A percentile compares a stretch with the other conserved stretches of the same genome.
These are phyloP conservation scores for Cladochytrium replicatum DNA, from an alignment of 192 early-diverging fungal species.

Conservation along the genomic window DNA sequence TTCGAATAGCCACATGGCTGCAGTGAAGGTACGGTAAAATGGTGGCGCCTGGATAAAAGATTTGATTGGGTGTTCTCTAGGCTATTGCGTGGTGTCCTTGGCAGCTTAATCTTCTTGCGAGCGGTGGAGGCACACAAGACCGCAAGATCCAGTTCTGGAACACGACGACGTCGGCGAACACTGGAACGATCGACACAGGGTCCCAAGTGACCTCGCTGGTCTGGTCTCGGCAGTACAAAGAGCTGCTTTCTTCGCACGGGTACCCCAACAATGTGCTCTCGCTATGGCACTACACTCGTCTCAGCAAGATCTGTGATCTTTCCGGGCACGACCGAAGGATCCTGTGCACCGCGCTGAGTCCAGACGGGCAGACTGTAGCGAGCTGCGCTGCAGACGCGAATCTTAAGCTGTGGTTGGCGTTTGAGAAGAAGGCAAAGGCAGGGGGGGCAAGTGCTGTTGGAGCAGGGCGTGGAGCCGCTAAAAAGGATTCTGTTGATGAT, in stretches of 20 bases:
- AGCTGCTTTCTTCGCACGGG: conserved; percentile 42
- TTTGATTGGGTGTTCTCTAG: conserved; percentile 24
- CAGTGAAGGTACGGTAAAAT: conserved; percentile 43
- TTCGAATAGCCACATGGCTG: conserved; percentile 45
- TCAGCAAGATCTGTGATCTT: conserved; percentile 40
- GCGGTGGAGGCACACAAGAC: conserved; percentile 46
- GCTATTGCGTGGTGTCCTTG: conserved; percentile 94
- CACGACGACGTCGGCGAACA: conserved; percentile 16
- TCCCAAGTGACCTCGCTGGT: conserved; percentile 48
- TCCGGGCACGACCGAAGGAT: conserved; percentile 42
- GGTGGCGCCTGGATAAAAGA: not conserved
- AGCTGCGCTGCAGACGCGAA: conserved; percentile 39
- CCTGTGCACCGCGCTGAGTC: conserved; percentile 36
- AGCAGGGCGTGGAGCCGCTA: not conserved
- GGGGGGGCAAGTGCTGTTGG: conserved; percentile 1
- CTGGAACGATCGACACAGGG: conserved; percentile 32
- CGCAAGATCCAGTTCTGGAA: conserved; percentile 50
- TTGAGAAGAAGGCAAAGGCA: conserved; percentile 26
- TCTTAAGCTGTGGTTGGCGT: conserved; percentile 52
- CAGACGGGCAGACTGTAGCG: conserved; percentile 44
- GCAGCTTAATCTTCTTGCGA: conserved; percentile 56
- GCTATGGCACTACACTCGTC: conserved; percentile 42
- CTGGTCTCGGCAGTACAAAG: conserved; percentile 48
- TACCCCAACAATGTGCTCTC: conserved; percentile 41
- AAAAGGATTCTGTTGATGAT: conserved; percentile 10